A percentile compares a stretch with the other conserved stretches of the same genome.
Conservation (phyloP, 768 basidiomycete genomes). For the Suillus sp. region DNA sequence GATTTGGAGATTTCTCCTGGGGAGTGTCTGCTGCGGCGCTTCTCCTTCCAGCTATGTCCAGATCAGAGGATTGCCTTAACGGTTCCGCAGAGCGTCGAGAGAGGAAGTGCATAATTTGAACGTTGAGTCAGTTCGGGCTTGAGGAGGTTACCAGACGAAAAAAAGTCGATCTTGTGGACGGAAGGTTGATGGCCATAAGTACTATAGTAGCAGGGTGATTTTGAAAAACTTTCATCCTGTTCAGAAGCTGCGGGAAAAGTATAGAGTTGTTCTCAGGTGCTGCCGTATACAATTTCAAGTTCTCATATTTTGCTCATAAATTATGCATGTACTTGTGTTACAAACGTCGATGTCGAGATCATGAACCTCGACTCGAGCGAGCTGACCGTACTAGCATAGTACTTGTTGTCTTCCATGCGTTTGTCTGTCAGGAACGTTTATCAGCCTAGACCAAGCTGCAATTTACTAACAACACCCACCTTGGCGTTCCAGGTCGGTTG, state of each 20-base stretch:
- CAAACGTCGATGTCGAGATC: neutral
- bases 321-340: neutral
- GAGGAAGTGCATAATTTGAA: conserved; percentile 31
- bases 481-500: too few relatives aligned
- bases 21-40: conserved; percentile 16
- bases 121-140: conserved; percentile 3
- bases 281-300: neutral
- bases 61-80: conserved; percentile 12
- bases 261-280: neutral
- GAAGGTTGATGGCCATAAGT: neutral
- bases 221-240: conserved; percentile 2
- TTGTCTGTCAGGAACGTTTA: too few relatives aligned
- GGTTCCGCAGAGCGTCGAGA: conserved; percentile 33
- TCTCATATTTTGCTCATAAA: neutral
- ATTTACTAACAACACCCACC: too few relatives aligned
- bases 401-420: too few relatives aligned
- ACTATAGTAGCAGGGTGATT: neutral
- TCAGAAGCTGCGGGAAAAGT: conserved; percentile 1
- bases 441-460: too few relatives aligned
- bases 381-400: neutral
- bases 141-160: neutral
- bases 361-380: neutral
- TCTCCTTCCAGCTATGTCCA: conserved; percentile 7
- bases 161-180: neutral
- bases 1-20: conserved; percentile 27